Evolutionary conservation across 306 rosid genomes (phyloP).

Genomic region (Alnus rubra): DNA sequence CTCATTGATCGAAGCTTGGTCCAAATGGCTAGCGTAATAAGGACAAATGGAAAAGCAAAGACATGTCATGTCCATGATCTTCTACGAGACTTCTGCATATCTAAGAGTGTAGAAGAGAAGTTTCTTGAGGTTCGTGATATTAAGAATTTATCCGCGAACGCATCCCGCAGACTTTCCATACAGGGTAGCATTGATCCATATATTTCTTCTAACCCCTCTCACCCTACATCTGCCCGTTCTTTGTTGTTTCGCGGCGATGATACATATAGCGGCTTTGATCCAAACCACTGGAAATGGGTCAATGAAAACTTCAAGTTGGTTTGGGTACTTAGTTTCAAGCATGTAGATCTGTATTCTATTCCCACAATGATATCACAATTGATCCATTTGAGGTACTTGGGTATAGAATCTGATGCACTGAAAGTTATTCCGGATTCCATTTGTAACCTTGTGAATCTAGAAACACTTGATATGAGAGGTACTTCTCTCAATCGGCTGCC

Average conservation of each 20-base stretch:
- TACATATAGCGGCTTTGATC: not conserved
- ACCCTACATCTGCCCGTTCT: not conserved
- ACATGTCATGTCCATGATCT: slow-evolving; percentile 13
- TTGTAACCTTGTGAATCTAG: not conserved
- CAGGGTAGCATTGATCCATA: not conserved
- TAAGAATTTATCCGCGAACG: not conserved
- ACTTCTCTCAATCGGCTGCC: not conserved
- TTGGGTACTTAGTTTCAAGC: not conserved
- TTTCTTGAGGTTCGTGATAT: not conserved
- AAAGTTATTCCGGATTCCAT: too few relatives aligned
- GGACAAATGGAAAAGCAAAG: slow-evolving; percentile 2
- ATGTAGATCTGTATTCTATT: not conserved
- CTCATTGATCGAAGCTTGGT: slow-evolving; percentile 10
- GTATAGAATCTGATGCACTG: not conserved
- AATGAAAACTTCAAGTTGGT: not conserved
- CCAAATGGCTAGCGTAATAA: not conserved
- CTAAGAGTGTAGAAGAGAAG: not conserved
- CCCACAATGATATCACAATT: not conserved
- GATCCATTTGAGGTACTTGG: slow-evolving; percentile 4
- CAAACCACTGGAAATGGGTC: not conserved
- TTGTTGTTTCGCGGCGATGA: not conserved
- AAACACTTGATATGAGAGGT: not conserved
- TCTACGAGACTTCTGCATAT: not conserved
- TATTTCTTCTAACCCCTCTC: not conserved
- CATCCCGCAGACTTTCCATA: slow-evolving; percentile 5